Evolutionary conservation across 768 basidiomycete genomes (phyloP), one percentile per base, ranked within the genome.

Genomic region (Multifurca ochricompacta): DNA sequence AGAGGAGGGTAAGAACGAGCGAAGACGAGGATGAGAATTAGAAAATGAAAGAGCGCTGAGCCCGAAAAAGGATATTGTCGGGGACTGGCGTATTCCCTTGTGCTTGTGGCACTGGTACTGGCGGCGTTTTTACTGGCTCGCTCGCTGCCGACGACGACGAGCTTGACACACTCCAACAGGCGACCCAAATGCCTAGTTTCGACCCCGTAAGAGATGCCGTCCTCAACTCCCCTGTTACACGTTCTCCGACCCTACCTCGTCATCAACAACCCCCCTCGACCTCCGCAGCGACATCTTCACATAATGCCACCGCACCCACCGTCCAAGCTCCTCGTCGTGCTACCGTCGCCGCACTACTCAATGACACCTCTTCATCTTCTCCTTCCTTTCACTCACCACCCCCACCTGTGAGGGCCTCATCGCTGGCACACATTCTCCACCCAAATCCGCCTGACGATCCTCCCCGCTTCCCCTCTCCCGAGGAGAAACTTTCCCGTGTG

Each of bases 181-280:
- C 37, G 13, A 51, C 43, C 31, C 43, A 51, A 18, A 83, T 83
- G 83, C 82, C 87, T 62, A 79, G 79, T 54, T 88, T 89, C 76
- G 88, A 90, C 77, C 87, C 88, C 64, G 87, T 91, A 58, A 79
- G 88, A 68, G 88, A 90, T 77, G 88, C 88, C 58, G 85, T 88
- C 64, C 78, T 86, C 63, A 87, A 87, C 70, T 86, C 85, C 39
- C 87, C 87, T 28, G 68, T 81, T 63, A 74, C 76, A 36, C 74
- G 74, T 60, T 65, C 75, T 45, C 70, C 70, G 63, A 53, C 72
- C 58, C 71, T 74, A 23, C 65, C 68, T 46, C 56, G 46, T 54
- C 69, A 67, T 51, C 57, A 60, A 44, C 48, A 31, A 27, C 41
- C 58, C 23, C 59, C 51, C 42, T 51, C 54, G 49, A 43, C 54